Percentiles rank a stretch among this genome's conserved stretches.
Conservation (phyloP, 352 stramenopile genomes). For the Globisporangium perplexum region DNA sequence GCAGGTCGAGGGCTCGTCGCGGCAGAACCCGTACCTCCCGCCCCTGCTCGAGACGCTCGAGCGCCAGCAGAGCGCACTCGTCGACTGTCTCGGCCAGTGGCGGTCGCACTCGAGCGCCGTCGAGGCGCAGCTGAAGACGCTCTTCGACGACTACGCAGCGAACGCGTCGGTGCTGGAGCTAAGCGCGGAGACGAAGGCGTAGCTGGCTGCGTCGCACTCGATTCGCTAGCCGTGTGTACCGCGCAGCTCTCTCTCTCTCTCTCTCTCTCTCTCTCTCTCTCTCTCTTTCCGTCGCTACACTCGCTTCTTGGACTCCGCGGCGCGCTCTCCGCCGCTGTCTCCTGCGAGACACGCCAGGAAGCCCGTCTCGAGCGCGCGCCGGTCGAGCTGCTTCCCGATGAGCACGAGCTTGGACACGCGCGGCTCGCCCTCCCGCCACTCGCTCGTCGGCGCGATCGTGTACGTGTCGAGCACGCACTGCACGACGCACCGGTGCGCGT, state of each 20-base stretch:
- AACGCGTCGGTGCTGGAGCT: slow-evolving; percentile 19
- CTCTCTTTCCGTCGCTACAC: no score
- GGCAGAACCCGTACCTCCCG: slow-evolving; percentile 33
- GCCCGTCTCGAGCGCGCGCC: slow-evolving; percentile 27
- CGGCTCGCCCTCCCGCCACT: slow-evolving; percentile 27
- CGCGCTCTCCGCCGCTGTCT: neutral
- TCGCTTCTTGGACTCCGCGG: neutral
- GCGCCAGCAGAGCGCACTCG: slow-evolving; percentile 18
- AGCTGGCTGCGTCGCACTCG: no score
- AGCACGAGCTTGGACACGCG: slow-evolving; percentile 52
- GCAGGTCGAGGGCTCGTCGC: slow-evolving; percentile 22
- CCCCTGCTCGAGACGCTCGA: slow-evolving; percentile 23
- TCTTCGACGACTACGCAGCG: slow-evolving; percentile 27
- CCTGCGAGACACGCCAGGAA: slow-evolving; percentile 40
- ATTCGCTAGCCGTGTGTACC: no score
- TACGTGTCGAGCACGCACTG: slow-evolving; percentile 74
- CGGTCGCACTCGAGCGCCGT: slow-evolving; percentile 13
- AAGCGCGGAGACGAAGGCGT: no score
- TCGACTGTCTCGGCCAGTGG: slow-evolving; percentile 22
- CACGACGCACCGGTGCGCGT: slow-evolving; percentile 45
- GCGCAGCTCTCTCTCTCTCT: no score
- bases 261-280: no score
- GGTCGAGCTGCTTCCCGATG: slow-evolving; percentile 56
- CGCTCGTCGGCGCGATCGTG: slow-evolving; percentile 48
- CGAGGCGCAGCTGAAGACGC: slow-evolving; percentile 16